Conservation (phyloP, 169 alveolate species). For the Besnoitia besnoiti region DNA sequence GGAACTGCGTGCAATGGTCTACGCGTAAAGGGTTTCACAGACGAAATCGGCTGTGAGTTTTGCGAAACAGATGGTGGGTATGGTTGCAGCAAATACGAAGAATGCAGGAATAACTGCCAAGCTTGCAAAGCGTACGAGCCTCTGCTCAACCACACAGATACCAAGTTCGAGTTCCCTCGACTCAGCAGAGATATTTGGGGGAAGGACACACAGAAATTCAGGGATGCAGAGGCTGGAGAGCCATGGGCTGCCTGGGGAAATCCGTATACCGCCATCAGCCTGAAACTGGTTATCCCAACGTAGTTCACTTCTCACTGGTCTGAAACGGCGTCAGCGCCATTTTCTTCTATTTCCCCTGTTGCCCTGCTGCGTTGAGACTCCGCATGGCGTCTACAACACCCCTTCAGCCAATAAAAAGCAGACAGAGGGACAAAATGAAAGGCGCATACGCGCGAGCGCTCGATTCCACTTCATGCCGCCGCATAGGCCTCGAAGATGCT, state of each 20-base stretch:
- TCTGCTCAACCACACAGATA: background rate
- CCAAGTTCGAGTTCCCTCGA: background rate
- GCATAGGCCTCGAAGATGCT: no score
- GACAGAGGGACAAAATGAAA: no score
- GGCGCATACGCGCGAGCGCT: no score
- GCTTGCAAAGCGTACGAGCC: background rate
- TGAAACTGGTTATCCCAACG: no score
- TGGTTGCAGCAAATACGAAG: background rate
- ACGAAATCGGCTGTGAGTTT: slow-evolving; percentile 6
- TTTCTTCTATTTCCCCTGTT: no score
- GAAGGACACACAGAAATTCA: background rate
- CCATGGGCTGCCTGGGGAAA: slow-evolving; percentile 9
- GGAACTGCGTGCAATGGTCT: background rate
- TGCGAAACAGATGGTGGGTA: background rate
- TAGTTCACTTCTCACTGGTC: no score
- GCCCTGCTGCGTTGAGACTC: no score
- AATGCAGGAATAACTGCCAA: background rate
- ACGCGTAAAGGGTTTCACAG: background rate
- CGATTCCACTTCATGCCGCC: no score
- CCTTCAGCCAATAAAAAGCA: no score
- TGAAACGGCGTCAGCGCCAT: no score
- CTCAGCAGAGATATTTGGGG: slow-evolving; percentile 12
- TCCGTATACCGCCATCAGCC: background rate
- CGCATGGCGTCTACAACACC: no score
- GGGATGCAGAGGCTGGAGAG: background rate